Evolutionary conservation across 345 rosid genomes (phyloP).

Genomic region (Cardamine chenopodiifolia): DNA sequence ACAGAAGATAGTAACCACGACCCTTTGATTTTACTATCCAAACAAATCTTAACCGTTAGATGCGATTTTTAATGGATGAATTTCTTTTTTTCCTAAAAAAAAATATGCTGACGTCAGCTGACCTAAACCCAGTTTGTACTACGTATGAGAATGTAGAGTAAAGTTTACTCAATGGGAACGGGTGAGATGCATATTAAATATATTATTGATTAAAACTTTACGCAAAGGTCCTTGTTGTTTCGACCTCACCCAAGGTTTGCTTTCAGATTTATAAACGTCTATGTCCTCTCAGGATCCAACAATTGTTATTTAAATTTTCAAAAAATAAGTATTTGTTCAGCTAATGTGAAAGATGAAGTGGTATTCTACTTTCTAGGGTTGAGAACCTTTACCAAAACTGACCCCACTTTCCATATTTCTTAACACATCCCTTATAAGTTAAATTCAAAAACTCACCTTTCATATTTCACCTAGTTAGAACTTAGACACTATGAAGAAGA

Average conservation of each 20-base stretch:
- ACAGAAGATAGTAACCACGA: not conserved
- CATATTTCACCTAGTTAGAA: no score
- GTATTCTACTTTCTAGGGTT: slow-evolving; percentile 2
- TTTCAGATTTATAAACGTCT: not conserved
- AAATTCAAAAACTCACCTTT: not conserved
- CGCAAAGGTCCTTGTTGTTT: slow-evolving; percentile 21
- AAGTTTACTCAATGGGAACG: slow-evolving; percentile 23
- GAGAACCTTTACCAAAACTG: slow-evolving; percentile 4
- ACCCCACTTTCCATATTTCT: not conserved
- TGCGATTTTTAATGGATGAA: not conserved
- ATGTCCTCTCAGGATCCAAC: not conserved
- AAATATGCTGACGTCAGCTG: not conserved
- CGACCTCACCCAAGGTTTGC: slow-evolving; percentile 15
- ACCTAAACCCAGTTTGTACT: not conserved
- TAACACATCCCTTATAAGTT: slow-evolving; percentile 11
- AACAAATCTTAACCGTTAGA: slow-evolving; percentile 3
- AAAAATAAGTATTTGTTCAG: not conserved
- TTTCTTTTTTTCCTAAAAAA: not conserved
- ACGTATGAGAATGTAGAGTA: not conserved
- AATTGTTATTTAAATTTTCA: not conserved
- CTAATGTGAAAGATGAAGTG: not conserved
- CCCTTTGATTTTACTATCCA: not conserved
- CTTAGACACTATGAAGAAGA: not conserved
- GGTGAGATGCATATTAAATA: not conserved
- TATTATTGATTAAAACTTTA: not conserved